Evolutionary conservation across 2,329 filamentous ascomycete genomes (phyloP).

Genomic region (Massarina eburnea): DNA sequence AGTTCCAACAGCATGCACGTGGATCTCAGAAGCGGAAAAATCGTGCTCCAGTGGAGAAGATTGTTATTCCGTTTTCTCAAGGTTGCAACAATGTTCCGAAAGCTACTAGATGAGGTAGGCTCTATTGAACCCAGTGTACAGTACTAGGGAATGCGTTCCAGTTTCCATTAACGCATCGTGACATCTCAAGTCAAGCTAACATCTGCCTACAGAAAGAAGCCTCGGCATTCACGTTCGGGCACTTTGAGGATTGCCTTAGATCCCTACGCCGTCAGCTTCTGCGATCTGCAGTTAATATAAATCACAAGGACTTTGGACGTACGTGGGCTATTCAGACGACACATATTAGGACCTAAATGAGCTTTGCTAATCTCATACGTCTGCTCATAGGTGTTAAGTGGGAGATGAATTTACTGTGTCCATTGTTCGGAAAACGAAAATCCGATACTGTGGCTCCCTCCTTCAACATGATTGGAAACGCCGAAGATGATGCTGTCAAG

Average conservation of each 20-base stretch:
- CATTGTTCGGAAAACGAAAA: conserved; percentile 22
- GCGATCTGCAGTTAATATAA: conserved; percentile 14
- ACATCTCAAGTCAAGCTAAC: background rate
- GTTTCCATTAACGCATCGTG: background rate
- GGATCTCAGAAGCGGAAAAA: conserved; percentile 2
- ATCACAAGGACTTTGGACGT: conserved; percentile 13
- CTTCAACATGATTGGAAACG: conserved; percentile 8
- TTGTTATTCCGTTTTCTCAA: conserved; percentile 27
- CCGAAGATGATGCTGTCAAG: conserved; percentile 22
- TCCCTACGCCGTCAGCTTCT: conserved; percentile 27
- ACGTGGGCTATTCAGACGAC: too few species aligned
- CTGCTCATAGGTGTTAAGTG: too few species aligned
- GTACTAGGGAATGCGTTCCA: background rate
- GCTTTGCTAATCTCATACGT: too few species aligned
- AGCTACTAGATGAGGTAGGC: conserved; percentile 22
- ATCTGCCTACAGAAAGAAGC: conserved; percentile 13
- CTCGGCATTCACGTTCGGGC: conserved; percentile 21
- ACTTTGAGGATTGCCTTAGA: conserved; percentile 32
- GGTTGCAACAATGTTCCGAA: conserved; percentile 21
- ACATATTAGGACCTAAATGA: too few species aligned
- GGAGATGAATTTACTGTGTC: conserved; percentile 21
- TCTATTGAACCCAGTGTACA: background rate
- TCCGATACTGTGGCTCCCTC: conserved; percentile 6
- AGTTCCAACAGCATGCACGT: conserved; percentile 9
- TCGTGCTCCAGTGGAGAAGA: conserved; percentile 23